phyloP scores from a whole-genome alignment of 371 early-diverging fungal genomes.

The Mucor velutinosus region DNA sequence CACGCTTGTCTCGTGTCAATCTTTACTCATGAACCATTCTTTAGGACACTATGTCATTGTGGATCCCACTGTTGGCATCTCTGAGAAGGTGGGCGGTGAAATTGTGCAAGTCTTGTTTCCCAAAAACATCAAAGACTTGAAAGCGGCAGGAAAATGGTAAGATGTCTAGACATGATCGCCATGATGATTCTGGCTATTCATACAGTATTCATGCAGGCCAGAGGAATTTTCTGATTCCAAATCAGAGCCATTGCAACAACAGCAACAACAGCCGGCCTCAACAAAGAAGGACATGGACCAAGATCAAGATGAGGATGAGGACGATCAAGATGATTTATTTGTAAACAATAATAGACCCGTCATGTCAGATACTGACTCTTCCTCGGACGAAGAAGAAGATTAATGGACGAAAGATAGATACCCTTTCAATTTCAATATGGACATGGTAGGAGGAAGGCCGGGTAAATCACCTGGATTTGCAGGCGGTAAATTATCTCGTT shows the following conservation, averaged over 20 bases:
- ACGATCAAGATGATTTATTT: conserved; percentile 64
- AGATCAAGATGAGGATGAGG: conserved; percentile 25
- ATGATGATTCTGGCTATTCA: no score
- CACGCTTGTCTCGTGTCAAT: no score
- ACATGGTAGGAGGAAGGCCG: neutral
- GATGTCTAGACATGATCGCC: no score
- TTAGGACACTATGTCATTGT: conserved; percentile 75
- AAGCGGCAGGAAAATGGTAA: conserved; percentile 67
- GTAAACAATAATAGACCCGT: conserved; percentile 67
- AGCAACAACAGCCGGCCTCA: neutral
- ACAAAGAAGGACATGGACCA: conserved; percentile 8
- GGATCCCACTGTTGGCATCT: conserved; percentile 57
- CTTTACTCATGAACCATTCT: no score
- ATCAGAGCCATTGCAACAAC: conserved; percentile 8
- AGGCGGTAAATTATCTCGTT: neutral
- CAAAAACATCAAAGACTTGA: conserved; percentile 74
- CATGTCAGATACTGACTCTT: conserved; percentile 42
- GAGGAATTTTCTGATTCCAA: conserved; percentile 36
- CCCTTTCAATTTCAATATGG: neutral
- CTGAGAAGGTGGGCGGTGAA: conserved; percentile 79
- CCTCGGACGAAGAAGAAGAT: conserved; percentile 27
- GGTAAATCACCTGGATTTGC: conserved; percentile 2
- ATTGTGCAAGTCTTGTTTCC: conserved; percentile 77
- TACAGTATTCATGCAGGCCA: conserved; percentile 25
- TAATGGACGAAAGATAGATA: neutral